Evolutionary conservation across 805 yeast genomes (phyloP), one percentile per base, ranked within the genome.

Genomic region (Nematodospora valgi): DNA sequence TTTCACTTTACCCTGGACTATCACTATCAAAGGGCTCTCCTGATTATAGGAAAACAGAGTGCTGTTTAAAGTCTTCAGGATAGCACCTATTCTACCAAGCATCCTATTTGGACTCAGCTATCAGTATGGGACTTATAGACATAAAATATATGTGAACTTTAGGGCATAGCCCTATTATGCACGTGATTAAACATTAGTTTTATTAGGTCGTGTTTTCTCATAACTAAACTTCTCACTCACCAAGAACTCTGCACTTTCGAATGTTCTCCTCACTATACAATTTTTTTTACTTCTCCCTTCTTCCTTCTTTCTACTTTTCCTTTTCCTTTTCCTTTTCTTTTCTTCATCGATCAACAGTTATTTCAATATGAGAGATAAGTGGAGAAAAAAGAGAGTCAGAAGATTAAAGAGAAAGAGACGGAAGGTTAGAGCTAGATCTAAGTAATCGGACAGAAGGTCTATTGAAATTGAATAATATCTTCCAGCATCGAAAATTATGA

Each of bases 321-420:
- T 34, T 38, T 35, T 42, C 45, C 42, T 43, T 38, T 40, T 45
- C 41, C 43, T 39, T 34, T 38, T 41, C 40, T 43, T 43, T 40
- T 30, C 32, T 32, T 39, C 43, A 45, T 32, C 37, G 44, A 44
- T 52, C 29, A 20, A 56, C 59, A 56, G 54, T 49, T 55, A 54
- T 51, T 58, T 63, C 58, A 59, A 64, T 62, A 85, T 85, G 95
- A 84, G 95, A 82, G 82, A 85, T 77, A 89, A 89, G 85, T 89
- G 97, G 98, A 91, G 96, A 86, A 91, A 91, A 86, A 91, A 91
- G 95, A 91, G 98, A 89, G 95, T 85, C 75, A 89, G 98, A 86
- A 87, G 98, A 86, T 86, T 91, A 71, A 91, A 91, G 86, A 87
- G 97, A 82, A 91, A 91, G 95, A 86, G 98, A 85, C 96, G 98